A percentile compares a stretch with the other conserved stretches of the same genome.
Conservation (phyloP, 768 basidiomycete species). For the Ramaria rubella region DNA sequence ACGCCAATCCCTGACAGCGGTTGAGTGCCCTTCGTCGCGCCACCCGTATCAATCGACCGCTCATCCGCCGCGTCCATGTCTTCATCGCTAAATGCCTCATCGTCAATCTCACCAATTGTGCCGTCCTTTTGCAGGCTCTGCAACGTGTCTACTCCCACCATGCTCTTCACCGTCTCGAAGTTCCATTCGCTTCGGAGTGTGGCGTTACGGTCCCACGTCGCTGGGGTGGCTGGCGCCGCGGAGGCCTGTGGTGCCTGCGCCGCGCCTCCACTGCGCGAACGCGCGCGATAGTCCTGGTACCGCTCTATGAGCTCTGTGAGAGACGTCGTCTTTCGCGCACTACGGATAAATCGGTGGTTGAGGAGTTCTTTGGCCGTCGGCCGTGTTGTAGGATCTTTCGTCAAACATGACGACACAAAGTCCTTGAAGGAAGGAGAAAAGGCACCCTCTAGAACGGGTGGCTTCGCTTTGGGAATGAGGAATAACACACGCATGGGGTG, state of each 20-base stretch:
- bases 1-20: constrained; percentile 41
- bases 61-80: constrained; percentile 36
- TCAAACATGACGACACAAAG: constrained; percentile 83
- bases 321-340: constrained; percentile 74
- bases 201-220: constrained; percentile 62
- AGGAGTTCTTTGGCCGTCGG: constrained; percentile 88
- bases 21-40: constrained; percentile 55
- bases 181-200: constrained; percentile 93
- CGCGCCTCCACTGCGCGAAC: constrained; percentile 46
- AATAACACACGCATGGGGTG: constrained; percentile 99
- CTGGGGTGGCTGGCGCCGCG: constrained; percentile 13
- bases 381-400: constrained; percentile 85
- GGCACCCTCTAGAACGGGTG: constrained; percentile 81
- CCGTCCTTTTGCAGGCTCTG: constrained; percentile 67
- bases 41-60: constrained; percentile 53
- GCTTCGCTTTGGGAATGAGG: constrained; percentile 93
- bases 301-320: constrained; percentile 86
- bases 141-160: constrained; percentile 67
- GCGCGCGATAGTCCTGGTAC: constrained; percentile 67
- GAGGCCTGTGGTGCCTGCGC: constrained; percentile 19
- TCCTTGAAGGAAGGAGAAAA: constrained; percentile 89
- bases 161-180: constrained; percentile 74
- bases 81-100: constrained; percentile 36
- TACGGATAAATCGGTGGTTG: constrained; percentile 87
- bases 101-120: constrained; percentile 42